phyloP scores from a whole-genome alignment of 441 rosid species.

The Aquilaria agallochum region DNA sequence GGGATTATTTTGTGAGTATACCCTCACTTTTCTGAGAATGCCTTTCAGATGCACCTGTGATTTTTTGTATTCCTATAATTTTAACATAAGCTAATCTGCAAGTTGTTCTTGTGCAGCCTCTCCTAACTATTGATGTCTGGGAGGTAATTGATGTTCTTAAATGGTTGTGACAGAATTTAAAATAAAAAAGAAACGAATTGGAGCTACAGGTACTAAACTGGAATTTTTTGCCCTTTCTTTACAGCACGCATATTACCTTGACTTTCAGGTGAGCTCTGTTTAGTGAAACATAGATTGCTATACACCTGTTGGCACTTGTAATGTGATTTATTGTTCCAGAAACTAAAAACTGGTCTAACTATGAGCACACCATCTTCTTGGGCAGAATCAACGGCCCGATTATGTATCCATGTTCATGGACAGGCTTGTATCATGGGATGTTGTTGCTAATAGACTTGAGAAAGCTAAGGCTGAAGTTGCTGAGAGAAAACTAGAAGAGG shows the following conservation, averaged over 20 bases:
- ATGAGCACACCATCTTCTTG: not conserved
- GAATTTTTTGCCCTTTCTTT: conserved; percentile 16
- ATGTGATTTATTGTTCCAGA: no score
- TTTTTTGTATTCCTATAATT: conserved; percentile 6
- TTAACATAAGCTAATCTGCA: conserved; percentile 15
- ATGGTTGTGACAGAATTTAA: no score
- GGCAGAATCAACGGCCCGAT: conserved; percentile 65
- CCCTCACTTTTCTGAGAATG: not conserved
- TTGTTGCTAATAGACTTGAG: conserved; percentile 63
- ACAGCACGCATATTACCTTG: conserved; percentile 96
- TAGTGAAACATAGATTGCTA: not conserved
- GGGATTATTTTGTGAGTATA: conserved; percentile 76
- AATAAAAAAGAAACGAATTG: no score
- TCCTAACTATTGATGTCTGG: conserved; percentile 92
- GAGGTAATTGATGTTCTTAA: conserved; percentile 48
- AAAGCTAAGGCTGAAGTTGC: conserved; percentile 52
- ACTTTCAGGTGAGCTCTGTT: conserved; percentile 60
- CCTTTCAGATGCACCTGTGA: not conserved
- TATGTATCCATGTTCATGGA: conserved; percentile 64
- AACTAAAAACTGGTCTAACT: conserved; percentile 1
- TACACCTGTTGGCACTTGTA: conserved; percentile 6
- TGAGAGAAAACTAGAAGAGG: conserved; percentile 63
- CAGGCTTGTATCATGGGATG: conserved; percentile 90
- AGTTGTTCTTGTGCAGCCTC: conserved; percentile 62
- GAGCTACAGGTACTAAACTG: no score